Percentiles rank a stretch among this genome's conserved stretches.
Evolutionary conservation across 2,329 filamentous ascomycete species (phyloP).

Genomic region (Albophoma yamanashiensis): DNA sequence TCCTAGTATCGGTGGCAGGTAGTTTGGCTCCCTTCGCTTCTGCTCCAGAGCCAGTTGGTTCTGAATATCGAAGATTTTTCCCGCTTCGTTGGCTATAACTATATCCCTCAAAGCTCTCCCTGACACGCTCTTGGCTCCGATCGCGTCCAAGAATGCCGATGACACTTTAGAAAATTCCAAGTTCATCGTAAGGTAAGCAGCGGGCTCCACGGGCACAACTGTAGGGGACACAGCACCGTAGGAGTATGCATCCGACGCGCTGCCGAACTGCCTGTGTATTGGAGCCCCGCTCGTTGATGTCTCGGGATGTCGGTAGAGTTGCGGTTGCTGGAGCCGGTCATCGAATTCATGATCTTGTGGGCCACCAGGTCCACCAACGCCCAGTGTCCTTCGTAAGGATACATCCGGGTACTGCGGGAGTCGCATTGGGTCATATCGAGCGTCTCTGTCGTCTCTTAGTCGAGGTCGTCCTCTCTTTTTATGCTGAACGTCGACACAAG

Average conservation of each 20-base stretch:
- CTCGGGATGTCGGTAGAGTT: slow-evolving; percentile 43
- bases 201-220: slow-evolving; percentile 32
- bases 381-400: slow-evolving; percentile 36
- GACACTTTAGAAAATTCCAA: slow-evolving; percentile 49
- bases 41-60: slow-evolving; percentile 47
- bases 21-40: slow-evolving; percentile 46
- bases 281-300: slow-evolving; percentile 39
- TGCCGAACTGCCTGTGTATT: slow-evolving; percentile 36
- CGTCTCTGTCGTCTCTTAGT: slow-evolving; percentile 59
- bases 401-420: slow-evolving; percentile 35
- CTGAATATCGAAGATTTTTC: slow-evolving; percentile 39
- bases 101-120: slow-evolving; percentile 44
- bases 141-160: slow-evolving; percentile 40
- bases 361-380: slow-evolving; percentile 36
- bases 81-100: slow-evolving; percentile 38
- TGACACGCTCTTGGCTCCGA: slow-evolving; percentile 36
- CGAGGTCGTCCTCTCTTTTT: slow-evolving; percentile 75
- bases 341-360: slow-evolving; percentile 33
- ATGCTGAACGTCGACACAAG: slow-evolving; percentile 74
- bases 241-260: slow-evolving; percentile 39
- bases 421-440: slow-evolving; percentile 42
- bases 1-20: slow-evolving; percentile 52
- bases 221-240: slow-evolving; percentile 34
- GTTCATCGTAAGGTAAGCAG: slow-evolving; percentile 48
- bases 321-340: slow-evolving; percentile 31